Percentiles rank a stretch among this genome's conserved stretches.
These are phyloP conservation scores for Hypholoma sublateritium DNA, from an alignment of 768 basidiomycete species.

Conservation along the genomic window DNA sequence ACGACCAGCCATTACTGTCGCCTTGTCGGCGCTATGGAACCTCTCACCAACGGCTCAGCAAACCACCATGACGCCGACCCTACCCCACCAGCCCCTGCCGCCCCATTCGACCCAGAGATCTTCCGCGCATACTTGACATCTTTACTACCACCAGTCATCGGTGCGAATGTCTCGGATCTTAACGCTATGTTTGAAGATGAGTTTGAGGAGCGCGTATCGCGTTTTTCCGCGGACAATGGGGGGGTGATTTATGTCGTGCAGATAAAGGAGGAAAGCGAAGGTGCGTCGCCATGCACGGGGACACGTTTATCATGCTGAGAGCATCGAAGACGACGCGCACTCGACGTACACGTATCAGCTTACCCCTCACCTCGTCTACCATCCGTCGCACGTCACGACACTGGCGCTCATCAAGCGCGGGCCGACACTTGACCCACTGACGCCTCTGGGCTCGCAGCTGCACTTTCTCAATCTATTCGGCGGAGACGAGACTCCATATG, in stretches of 20 bases:
- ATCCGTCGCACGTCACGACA: constrained; percentile 77
- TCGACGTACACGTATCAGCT: constrained; percentile 67
- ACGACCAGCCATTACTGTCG: background rate
- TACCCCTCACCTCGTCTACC: constrained; percentile 75
- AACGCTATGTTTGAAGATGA: constrained; percentile 67
- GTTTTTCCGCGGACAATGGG: constrained; percentile 75
- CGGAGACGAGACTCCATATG: constrained; percentile 89
- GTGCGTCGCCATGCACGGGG: constrained; percentile 36
- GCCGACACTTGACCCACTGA: constrained; percentile 75
- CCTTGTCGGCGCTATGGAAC: constrained; percentile 18
- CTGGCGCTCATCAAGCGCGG: constrained; percentile 95
- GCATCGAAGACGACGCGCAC: constrained; percentile 56
- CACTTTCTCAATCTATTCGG: constrained; percentile 93
- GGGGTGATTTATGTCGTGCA: constrained; percentile 85
- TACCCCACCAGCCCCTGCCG: constrained; percentile 9
- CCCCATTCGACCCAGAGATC: constrained; percentile 62
- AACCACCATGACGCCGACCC: constrained; percentile 20
- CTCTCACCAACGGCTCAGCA: constrained; percentile 22
- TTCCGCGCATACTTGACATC: constrained; percentile 72
- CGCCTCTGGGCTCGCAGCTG: constrained; percentile 80
- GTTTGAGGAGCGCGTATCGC: constrained; percentile 72
- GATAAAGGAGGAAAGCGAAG: constrained; percentile 70
- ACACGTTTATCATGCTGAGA: constrained; percentile 10
- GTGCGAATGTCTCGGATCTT: constrained; percentile 64
- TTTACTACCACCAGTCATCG: constrained; percentile 81